Base-by-base conservation (phyloP, 345 rosid species). In the Xanthoceras sorbifolium region DNA sequence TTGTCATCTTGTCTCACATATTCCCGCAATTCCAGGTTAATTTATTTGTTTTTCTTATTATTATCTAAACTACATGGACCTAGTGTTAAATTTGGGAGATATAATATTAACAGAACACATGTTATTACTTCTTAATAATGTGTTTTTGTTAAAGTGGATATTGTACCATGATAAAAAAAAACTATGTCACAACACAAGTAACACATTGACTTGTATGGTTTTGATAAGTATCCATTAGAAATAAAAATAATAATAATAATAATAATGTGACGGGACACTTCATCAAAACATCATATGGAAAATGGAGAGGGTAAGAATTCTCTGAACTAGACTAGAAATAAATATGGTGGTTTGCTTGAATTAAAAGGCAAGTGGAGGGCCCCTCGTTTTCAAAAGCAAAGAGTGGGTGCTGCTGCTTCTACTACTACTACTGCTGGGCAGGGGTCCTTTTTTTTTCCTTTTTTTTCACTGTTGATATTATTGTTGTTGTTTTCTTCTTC, bases 231-330 rank as follows among this genome's bases (percentile, higher is more conserved):
- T n/a, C n/a, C n/a, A n/a, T n/a, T n/a, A n/a, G n/a, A n/a, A n/a
- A n/a, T n/a, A n/a, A n/a, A n/a, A n/a, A n/a, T n/a, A n/a, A n/a
- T n/a, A n/a, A n/a, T n/a, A n/a, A n/a, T n/a, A n/a, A n/a, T n/a
- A n/a, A n/a, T n/a, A n/a, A n/a, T n/a, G n/a, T n/a, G n/a, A n/a
- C n/a, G n/a, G n/a, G n/a, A n/a, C n/a, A n/a, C n/a, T n/a, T n/a
- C n/a, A n/a, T n/a, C n/a, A n/a, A n/a, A n/a, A n/a, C n/a, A n/a
- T n/a, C n/a, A n/a, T n/a, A 55, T 50, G 72, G 68, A 57, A 65
- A 73, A 50, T 15, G 36, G 15, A n/a, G 5, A 4, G 18, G 67
- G 57, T 52, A 23, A 73, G 78, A 73, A 80, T 78, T 74, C 67
- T 67, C 74, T 42, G 80, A 44, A 54, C 25, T 72, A 26, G 11